Base-by-base conservation (phyloP, 306 rosid species). In the Cucumis melo region DNA sequence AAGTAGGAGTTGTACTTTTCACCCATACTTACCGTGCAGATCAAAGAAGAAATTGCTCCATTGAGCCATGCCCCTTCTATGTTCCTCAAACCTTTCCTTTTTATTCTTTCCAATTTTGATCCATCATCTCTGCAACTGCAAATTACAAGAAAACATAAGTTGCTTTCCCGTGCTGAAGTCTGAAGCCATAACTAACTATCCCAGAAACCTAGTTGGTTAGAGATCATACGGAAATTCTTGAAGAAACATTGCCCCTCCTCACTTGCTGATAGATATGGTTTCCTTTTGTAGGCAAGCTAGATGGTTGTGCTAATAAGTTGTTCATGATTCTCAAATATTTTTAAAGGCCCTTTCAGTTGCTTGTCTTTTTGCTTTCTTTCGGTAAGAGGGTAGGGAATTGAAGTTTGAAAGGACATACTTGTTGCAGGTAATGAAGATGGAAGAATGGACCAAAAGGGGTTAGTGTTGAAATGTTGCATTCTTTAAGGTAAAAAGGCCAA, bases 381-480 rank as follows among this genome's bases (percentile, higher is more conserved):
- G 5, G 36, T 32, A 32, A 32, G 36, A 32, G 36, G 36, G 36
- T 32, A 32, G 36, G 36, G 36, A 32, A 32, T 32, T 32, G 36
- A 32, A 32, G 5, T 32, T 32, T 32, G 36, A 32, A 46, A 46
- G 64, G 58, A 19, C 74, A 75, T 38, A 36, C 63, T 84, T 81
- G 59, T 32, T 72, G 76, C 82, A 93, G 98, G 98, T 23, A 87
- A 90, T 39, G 98, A 93, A 67, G 98, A 93, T 68, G 98, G 93
- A 75, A 86, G 92, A 83, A 78, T 83, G 56, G 98, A 91, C 82
- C 98, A 91, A 60, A 93, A 91, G 81, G 98, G 98, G 59, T 81
- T 89, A 79, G 98, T 89, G 85, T 81, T 93, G 87, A 93, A 82
- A 88, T 93, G 98, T 78, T 88, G 89, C 83, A 86, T 93, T 54